Percentiles rank a stretch among this genome's conserved stretches.
Conservation (phyloP, 2,329 filamentous ascomycete genomes). For the Phoma herbarum region DNA sequence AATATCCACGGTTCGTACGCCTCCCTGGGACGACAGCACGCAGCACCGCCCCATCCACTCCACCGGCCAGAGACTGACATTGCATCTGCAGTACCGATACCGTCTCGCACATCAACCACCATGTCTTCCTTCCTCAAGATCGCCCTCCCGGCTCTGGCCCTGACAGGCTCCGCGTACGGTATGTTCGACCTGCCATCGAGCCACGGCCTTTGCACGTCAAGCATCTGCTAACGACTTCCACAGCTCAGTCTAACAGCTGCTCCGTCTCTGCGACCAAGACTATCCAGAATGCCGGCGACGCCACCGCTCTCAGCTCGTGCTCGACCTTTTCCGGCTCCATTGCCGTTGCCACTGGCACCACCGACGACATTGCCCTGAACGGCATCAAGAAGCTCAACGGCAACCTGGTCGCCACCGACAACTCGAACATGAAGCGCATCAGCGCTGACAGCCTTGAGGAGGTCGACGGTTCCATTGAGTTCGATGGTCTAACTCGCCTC, state of each 20-base stretch:
- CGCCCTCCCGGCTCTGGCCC: constrained; percentile 64
- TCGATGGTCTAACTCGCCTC: constrained; percentile 75
- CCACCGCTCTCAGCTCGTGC: constrained; percentile 69
- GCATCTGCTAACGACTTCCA: constrained; percentile 27
- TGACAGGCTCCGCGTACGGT: constrained; percentile 62
- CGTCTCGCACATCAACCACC: constrained; percentile 30
- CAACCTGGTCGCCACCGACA: constrained; percentile 61
- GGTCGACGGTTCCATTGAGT: constrained; percentile 74
- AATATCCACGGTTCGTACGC: constrained; percentile 46
- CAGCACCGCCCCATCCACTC: constrained; percentile 21
- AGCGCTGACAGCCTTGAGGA: constrained; percentile 66
- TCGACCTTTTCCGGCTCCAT: constrained; percentile 74
- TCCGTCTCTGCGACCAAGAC: constrained; percentile 60
- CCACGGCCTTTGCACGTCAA: neutral
- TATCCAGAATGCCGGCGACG: constrained; percentile 69
- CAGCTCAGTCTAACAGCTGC: constrained; percentile 48
- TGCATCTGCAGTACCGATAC: constrained; percentile 31
- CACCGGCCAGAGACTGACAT: constrained; percentile 17
- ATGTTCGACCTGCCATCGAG: constrained; percentile 36
- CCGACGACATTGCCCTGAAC: constrained; percentile 68
- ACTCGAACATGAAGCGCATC: constrained; percentile 71
- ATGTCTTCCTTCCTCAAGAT: constrained; percentile 65
- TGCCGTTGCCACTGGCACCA: constrained; percentile 66
- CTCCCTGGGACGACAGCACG: constrained; percentile 15
- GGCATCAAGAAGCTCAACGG: constrained; percentile 69